phyloP scores from a whole-genome alignment of 129 eudicot species.

The Pittosporum tobira region DNA sequence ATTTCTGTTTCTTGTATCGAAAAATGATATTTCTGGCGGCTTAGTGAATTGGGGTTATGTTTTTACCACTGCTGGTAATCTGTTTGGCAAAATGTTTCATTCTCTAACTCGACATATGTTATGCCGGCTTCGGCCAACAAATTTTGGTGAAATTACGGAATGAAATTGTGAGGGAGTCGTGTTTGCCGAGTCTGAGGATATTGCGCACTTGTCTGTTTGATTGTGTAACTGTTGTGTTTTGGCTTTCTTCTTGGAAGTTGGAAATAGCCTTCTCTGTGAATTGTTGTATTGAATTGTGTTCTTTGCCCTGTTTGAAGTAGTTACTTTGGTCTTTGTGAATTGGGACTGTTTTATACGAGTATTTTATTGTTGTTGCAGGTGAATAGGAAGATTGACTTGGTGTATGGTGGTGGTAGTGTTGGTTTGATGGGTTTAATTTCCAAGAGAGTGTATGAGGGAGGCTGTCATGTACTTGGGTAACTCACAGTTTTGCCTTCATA shows the following conservation, averaged over 20 bases:
- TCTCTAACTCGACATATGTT: no score
- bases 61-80: not conserved
- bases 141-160: no score
- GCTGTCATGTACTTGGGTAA: conserved; percentile 97
- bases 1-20: not conserved
- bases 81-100: not conserved
- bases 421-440: conserved; percentile 91
- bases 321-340: conserved; percentile 7
- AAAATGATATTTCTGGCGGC: not conserved
- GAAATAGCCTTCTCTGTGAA: no score
- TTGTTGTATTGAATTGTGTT: conserved; percentile 7
- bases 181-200: no score
- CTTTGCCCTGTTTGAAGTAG: conserved; percentile 8
- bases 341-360: not conserved
- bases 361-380: conserved; percentile 35
- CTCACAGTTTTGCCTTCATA: not conserved
- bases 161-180: no score
- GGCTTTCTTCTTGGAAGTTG: no score
- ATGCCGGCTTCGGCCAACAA: no score
- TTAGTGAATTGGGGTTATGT: conserved; percentile 9
- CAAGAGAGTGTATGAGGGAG: conserved; percentile 71
- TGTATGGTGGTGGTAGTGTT: conserved; percentile 97
- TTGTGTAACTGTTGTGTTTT: no score
- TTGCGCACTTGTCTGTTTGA: no score
- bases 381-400: conserved; percentile 77